Conservation (phyloP, 257 asterid genomes). For the Ocimum tenuiflorum region DNA sequence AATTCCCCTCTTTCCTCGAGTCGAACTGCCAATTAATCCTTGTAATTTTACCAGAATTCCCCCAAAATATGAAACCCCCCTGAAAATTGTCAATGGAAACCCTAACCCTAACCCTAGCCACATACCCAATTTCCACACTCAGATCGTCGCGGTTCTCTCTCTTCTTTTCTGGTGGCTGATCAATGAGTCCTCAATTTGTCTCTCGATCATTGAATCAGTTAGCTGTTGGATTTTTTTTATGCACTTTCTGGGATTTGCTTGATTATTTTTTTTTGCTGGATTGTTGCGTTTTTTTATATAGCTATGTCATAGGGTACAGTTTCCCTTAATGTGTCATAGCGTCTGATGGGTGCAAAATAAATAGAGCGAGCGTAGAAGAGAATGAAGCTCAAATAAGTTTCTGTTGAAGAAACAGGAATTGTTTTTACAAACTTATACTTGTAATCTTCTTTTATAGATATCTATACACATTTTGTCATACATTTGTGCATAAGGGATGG, state of each 20-base stretch:
- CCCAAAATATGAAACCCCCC: constrained; percentile 47
- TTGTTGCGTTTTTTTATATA: constrained; percentile 6
- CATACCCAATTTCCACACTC: constrained; percentile 31
- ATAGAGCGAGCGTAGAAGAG: background rate
- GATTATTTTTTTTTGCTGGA: background rate
- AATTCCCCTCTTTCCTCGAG: constrained; percentile 13
- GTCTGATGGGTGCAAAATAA: background rate
- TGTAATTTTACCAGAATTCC: constrained; percentile 26
- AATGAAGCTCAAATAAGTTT: constrained; percentile 8
- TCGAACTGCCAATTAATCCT: constrained; percentile 24
- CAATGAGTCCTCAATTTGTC: constrained; percentile 22
- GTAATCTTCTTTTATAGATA: constrained; percentile 9
- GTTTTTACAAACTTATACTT: constrained; percentile 19
- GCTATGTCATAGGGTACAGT: background rate
- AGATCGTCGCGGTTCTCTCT: constrained; percentile 33
- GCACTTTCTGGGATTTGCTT: constrained; percentile 24
- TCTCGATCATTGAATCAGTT: constrained; percentile 18
- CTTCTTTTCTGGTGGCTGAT: constrained; percentile 47
- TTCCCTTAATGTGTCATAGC: background rate
- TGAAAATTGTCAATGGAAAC: constrained; percentile 40
- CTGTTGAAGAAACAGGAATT: constrained; percentile 15
- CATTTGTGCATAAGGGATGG: constrained; percentile 42
- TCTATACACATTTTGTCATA: constrained; percentile 24
- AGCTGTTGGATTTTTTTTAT: constrained; percentile 3
- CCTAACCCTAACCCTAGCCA: constrained; percentile 65